Conservation (phyloP, 805 yeast species). For the Yueomyces sinensis region DNA sequence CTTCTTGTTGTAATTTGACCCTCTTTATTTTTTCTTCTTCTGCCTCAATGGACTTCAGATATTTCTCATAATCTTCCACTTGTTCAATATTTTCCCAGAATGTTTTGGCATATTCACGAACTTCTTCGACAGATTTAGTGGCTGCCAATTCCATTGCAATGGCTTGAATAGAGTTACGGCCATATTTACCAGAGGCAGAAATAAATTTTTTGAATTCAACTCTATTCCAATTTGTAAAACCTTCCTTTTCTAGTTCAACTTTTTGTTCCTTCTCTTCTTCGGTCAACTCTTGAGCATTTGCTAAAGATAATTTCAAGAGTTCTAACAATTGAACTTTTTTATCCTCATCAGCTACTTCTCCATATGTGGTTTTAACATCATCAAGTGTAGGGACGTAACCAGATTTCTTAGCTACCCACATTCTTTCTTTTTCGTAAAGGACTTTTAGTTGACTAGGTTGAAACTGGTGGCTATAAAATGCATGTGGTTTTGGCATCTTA, state of each 20-base stretch:
- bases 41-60: constrained; percentile 63
- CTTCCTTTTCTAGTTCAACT: constrained; percentile 44
- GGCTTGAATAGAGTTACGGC: constrained; percentile 56
- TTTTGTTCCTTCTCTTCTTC: constrained; percentile 65
- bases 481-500: constrained; percentile 72
- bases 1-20: constrained; percentile 58
- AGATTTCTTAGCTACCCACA: constrained; percentile 56
- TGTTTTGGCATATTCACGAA: constrained; percentile 57
- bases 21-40: constrained; percentile 78
- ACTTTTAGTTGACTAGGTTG: constrained; percentile 66
- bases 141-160: constrained; percentile 68
- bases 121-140: constrained; percentile 70
- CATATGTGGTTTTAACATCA: constrained; percentile 32
- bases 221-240: constrained; percentile 74
- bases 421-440: constrained; percentile 69
- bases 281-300: constrained; percentile 66
- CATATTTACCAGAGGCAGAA: constrained; percentile 59
- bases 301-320: constrained; percentile 60
- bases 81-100: constrained; percentile 74
- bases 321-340: constrained; percentile 36
- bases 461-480: constrained; percentile 83
- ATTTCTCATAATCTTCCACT: constrained; percentile 83
- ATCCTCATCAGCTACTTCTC: constrained; percentile 28
- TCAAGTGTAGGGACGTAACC: constrained; percentile 53
- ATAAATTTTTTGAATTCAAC: constrained; percentile 80